These are phyloP conservation scores for Stentor roeselii DNA, from an alignment of 73 alveolate species.

Conservation along the genomic window DNA sequence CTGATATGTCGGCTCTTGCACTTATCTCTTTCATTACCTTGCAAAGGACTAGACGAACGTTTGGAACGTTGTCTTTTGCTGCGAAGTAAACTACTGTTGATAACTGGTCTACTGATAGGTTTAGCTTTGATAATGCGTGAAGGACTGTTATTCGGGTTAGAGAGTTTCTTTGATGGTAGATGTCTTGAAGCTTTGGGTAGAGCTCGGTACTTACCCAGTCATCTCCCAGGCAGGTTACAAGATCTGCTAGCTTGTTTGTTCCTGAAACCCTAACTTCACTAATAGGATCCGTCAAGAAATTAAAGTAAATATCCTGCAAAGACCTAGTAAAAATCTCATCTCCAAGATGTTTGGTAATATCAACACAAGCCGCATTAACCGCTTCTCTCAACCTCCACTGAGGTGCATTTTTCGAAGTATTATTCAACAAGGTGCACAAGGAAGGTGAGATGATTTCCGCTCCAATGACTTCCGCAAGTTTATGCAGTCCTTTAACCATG, in stretches of 20 bases:
- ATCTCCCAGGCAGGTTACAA: conserved; percentile 69
- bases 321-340: conserved; percentile 80
- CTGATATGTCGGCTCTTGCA: conserved; percentile 61
- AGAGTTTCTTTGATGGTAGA: conserved; percentile 79
- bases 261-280: conserved; percentile 93
- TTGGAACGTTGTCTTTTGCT: conserved; percentile 90
- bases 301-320: conserved; percentile 79
- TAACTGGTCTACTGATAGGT: conserved; percentile 53
- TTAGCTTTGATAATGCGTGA: conserved; percentile 54
- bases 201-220: conserved; percentile 88
- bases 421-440: conserved; percentile 66
- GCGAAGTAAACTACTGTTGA: conserved; percentile 84
- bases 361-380: conserved; percentile 78
- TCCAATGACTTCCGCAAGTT: conserved; percentile 87
- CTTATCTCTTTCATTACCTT: conserved; percentile 71
- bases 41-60: conserved; percentile 85
- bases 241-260: conserved; percentile 71
- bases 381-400: conserved; percentile 96
- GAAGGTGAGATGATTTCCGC: conserved; percentile 73
- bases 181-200: conserved; percentile 83
- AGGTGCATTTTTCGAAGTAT: conserved; percentile 81
- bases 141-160: conserved; percentile 87
- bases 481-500: conserved; percentile 79
- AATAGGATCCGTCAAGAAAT: conserved; percentile 92
- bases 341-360: conserved; percentile 42